These are phyloP conservation scores for Digitaria exilis DNA, from an alignment of 202 grass and related monocot species.

Conservation along the genomic window DNA sequence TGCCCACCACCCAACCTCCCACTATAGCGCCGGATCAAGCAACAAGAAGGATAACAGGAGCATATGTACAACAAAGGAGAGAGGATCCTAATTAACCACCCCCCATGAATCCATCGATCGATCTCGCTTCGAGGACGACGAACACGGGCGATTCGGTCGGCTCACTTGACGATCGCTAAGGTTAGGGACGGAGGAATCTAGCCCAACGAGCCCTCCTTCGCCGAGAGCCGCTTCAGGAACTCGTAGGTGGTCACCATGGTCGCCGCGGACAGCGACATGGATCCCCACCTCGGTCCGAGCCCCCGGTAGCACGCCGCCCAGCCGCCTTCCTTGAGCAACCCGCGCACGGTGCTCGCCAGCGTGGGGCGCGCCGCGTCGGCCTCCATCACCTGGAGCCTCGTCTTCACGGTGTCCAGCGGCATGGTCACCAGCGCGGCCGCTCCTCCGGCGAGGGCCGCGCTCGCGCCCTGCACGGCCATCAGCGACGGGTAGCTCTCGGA, in stretches of 20 bases:
- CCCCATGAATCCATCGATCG: constrained; percentile 21
- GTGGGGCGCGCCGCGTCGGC: constrained; percentile 41
- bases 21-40: constrained; percentile 40
- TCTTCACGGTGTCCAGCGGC: constrained; percentile 97
- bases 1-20: neutral
- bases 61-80: constrained; percentile 40
- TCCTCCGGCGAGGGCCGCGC: constrained; percentile 73
- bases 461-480: constrained; percentile 80
- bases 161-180: constrained; percentile 8
- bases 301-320: constrained; percentile 90
- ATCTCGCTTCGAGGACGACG: neutral
- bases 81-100: constrained; percentile 27
- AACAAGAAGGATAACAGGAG: constrained; percentile 24
- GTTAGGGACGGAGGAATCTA: neutral
- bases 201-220: constrained; percentile 66
- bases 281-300: constrained; percentile 87
- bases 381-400: constrained; percentile 87
- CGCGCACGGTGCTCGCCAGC: constrained; percentile 60
- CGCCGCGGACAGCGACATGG: constrained; percentile 82
- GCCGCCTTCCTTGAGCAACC: constrained; percentile 75
- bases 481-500: constrained; percentile 42
- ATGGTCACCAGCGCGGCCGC: constrained; percentile 85
- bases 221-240: constrained; percentile 81
- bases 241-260: constrained; percentile 99
- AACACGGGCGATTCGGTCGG: neutral